Evolutionary conservation across 768 basidiomycete genomes (phyloP), one percentile per base, ranked within the genome.

Genomic region (Asterophora parasitica): DNA sequence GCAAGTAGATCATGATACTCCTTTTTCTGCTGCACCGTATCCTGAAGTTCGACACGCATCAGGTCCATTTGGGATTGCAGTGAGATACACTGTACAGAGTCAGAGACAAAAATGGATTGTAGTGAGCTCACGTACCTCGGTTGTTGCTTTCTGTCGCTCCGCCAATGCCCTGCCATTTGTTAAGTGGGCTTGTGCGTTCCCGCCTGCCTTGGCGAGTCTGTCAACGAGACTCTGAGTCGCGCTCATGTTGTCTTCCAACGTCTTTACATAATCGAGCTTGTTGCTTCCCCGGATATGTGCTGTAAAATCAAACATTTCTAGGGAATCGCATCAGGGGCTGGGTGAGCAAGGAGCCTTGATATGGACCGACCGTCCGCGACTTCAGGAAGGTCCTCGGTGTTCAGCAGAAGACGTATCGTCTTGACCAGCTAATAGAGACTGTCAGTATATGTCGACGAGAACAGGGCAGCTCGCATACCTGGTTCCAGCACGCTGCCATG

Each of bases 401-500:
- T 71, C 4, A 79, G 76, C 36, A 87, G 65, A 16, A 78, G 68
- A 35, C 78, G 78, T 59, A 88, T 81, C 15, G 84, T 76, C 44
- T 83, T 78, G 28, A 88, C 71, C 33, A 89, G 67, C 86, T 90
- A 47, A 30, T 36, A 38, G 28, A 33, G 12, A 46, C 27, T 16
- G 38, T 39, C 35, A 28, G 51, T 37, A 27, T 28, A 44, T 47
- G 31, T 20, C n/a, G 43, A 44, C 42, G 20, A 20, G 48, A 5
- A 39, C 45, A 44, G 27, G 15, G 31, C 37, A 44, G 26, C 35
- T 46, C 4, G 51, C 58, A 45, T 65, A 91, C 86, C 74, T 88
- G 84, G 44, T 76, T 72, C 89, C 90, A 92, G 60, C 85, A 89
- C 4, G 85, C 82, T 30, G 84, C 79, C 57, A 91, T 82, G 26